phyloP scores from a whole-genome alignment of 768 basidiomycete genomes.

The Pulveroboletus ravenelii region DNA sequence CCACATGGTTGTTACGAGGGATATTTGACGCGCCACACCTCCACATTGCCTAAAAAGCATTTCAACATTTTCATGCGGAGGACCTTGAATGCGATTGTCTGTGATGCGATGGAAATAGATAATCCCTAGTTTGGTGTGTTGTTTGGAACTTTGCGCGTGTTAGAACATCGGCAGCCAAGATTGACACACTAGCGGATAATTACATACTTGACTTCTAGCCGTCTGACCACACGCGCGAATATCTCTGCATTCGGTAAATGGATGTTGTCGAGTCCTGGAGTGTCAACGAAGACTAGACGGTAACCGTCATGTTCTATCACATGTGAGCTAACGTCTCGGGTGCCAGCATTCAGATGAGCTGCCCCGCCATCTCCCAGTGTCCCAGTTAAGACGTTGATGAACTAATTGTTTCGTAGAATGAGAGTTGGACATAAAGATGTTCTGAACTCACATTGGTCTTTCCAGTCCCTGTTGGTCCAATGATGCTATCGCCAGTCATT shows the following conservation, averaged over 20 bases:
- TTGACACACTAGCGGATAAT: neutral
- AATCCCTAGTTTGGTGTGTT: neutral
- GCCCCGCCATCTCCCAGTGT: neutral
- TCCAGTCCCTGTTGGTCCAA: slow-evolving; percentile 7
- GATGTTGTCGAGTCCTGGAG: slow-evolving; percentile 5
- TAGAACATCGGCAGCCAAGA: neutral
- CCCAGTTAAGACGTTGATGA: neutral
- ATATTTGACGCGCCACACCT: neutral
- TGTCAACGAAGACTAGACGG: slow-evolving; percentile 3
- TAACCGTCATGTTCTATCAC: neutral
- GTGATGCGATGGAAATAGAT: slow-evolving; percentile 8
- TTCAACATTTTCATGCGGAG: neutral
- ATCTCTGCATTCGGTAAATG: neutral
- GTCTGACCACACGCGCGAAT: neutral
- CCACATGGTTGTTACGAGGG: neutral
- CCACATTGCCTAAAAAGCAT: neutral
- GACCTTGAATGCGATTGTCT: slow-evolving; percentile 1
- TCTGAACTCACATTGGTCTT: slow-evolving; percentile 4
- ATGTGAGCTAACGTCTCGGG: neutral
- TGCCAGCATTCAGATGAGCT: neutral
- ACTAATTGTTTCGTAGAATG: neutral
- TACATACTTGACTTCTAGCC: neutral
- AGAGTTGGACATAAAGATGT: neutral
- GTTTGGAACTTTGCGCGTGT: neutral
- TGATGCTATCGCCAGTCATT: neutral